Conservation (phyloP, 306 rosid genomes). For the Cicer judaicum region DNA sequence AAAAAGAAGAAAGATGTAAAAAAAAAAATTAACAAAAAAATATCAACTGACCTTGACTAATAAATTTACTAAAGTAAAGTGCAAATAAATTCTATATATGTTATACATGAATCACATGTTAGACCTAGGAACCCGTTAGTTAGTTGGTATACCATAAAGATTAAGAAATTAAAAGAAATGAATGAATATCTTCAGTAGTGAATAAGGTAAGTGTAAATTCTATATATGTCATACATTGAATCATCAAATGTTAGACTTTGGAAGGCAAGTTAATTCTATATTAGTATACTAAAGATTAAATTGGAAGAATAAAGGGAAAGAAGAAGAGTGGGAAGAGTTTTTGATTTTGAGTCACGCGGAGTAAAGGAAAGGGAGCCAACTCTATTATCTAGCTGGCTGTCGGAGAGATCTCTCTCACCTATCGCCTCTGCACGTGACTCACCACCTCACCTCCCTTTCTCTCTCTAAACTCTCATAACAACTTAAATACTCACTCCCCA, state of each 20-base stretch:
- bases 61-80: no score
- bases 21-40: not conserved
- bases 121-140: not conserved
- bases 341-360: conserved; percentile 60
- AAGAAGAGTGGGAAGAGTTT: conserved; percentile 33
- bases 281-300: not conserved
- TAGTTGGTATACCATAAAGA: not conserved
- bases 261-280: no score
- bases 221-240: not conserved
- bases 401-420: conserved; percentile 52
- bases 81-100: no score
- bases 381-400: conserved; percentile 61
- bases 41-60: not conserved
- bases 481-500: not conserved
- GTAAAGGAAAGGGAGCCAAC: conserved; percentile 58
- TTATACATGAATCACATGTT: no score
- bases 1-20: not conserved
- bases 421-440: conserved; percentile 75
- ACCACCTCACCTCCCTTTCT: conserved; percentile 48
- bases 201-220: not conserved
- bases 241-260: not conserved
- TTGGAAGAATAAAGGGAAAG: not conserved
- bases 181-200: not conserved
- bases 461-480: no score
- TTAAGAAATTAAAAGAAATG: no score